Conservation (phyloP, 2,329 filamentous ascomycete genomes). For the Intubia oerlemansii region DNA sequence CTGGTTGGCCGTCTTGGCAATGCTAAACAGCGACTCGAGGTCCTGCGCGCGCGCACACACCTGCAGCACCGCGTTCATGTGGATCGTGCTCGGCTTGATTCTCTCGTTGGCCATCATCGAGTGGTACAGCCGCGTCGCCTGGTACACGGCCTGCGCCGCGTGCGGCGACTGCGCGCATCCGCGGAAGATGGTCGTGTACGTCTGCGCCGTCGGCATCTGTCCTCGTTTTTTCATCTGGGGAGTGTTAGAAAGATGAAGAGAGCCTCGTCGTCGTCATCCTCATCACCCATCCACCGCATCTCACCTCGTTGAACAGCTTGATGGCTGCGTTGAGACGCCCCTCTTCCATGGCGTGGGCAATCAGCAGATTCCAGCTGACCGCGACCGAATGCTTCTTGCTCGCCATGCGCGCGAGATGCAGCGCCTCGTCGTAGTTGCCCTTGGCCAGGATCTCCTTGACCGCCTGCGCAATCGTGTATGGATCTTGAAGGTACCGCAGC, state of each 20-base stretch:
- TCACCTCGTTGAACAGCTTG: conserved; percentile 96
- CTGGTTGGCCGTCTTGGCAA: conserved; percentile 51
- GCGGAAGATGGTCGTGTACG: conserved; percentile 65
- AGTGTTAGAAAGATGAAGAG: too few relatives aligned
- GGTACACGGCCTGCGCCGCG: conserved; percentile 35
- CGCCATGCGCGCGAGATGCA: conserved; percentile 45
- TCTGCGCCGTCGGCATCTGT: conserved; percentile 59
- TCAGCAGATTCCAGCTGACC: conserved; percentile 76
- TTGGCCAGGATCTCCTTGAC: conserved; percentile 38
- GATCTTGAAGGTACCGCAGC: conserved; percentile 37
- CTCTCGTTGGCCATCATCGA: conserved; percentile 43
- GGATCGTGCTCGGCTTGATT: conserved; percentile 54
- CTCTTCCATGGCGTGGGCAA: conserved; percentile 46
- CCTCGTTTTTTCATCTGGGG: conserved; percentile 97
- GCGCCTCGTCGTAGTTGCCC: conserved; percentile 42
- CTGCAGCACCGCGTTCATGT: conserved; percentile 72
- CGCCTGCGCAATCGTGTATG: conserved; percentile 47
- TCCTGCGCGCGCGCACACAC: conserved; percentile 58
- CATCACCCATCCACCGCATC: conserved; percentile 67
- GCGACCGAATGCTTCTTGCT: conserved; percentile 40
- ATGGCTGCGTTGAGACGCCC: conserved; percentile 42
- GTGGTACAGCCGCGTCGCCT: conserved; percentile 58
- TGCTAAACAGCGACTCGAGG: conserved; percentile 59
- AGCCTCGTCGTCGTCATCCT: conserved; percentile 58
- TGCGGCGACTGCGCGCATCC: conserved; percentile 46